These are phyloP conservation scores for Tetrahymena thermophila DNA, from an alignment of 73 alveolate genomes.

Conservation along the genomic window DNA sequence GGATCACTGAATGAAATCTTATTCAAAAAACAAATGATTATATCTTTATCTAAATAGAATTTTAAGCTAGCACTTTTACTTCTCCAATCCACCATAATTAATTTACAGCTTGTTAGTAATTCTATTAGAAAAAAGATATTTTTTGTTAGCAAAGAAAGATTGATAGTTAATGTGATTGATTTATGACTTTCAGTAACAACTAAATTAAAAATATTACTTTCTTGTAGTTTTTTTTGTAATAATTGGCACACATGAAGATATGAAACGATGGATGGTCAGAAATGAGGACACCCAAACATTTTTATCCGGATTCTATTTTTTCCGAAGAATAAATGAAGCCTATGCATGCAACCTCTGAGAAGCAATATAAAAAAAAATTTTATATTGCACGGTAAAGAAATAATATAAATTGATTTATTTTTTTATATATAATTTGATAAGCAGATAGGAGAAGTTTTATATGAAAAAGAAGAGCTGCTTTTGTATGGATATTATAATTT, in stretches of 20 bases:
- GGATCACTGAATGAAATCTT: neutral
- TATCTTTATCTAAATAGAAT: neutral
- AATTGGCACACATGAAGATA: neutral
- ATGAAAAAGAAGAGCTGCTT: neutral
- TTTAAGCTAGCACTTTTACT: neutral
- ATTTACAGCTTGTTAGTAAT: neutral
- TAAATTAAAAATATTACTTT: neutral
- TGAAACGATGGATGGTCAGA: neutral
- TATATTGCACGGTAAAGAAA: neutral
- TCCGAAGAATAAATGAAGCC: neutral
- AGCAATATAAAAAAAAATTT: neutral
- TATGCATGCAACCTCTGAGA: neutral
- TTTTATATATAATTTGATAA: neutral
- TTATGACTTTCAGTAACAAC: neutral
- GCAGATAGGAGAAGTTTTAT: neutral
- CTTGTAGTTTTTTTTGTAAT: neutral
- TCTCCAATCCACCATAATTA: neutral
- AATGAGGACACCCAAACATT: neutral
- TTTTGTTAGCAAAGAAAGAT: neutral
- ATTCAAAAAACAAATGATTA: too few relatives aligned
- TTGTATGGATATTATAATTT: neutral
- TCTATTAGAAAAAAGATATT: neutral
- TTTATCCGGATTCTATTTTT: neutral
- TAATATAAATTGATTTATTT: neutral
- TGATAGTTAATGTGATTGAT: neutral